phyloP scores from a whole-genome alignment of 2,329 filamentous ascomycete species.

The Aspergillus fumigatiaffinis region DNA sequence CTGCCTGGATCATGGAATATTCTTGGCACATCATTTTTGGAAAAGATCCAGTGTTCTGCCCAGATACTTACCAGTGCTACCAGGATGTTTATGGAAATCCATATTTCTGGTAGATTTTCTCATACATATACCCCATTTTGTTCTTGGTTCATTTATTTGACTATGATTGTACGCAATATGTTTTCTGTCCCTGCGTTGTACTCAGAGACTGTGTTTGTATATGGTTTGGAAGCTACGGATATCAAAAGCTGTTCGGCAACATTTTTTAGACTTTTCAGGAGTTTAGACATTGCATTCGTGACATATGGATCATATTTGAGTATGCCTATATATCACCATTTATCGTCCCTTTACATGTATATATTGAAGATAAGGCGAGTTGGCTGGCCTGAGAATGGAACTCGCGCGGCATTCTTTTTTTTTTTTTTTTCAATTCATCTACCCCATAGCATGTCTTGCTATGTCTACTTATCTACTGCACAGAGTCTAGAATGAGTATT shows the following conservation, averaged over 20 bases:
- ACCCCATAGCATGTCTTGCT: too few species aligned
- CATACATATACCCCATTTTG: constrained; percentile 16
- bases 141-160: constrained; percentile 1
- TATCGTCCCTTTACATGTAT: background rate
- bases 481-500: too few species aligned
- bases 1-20: constrained; percentile 52
- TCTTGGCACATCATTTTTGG: constrained; percentile 51
- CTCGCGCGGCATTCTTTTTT: too few species aligned
- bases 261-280: background rate
- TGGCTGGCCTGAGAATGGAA: too few species aligned
- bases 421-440: too few species aligned
- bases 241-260: background rate
- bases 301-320: background rate
- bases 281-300: background rate
- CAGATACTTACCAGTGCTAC: constrained; percentile 56
- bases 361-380: too few species aligned
- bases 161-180: constrained; percentile 6
- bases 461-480: too few species aligned
- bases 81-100: constrained; percentile 55
- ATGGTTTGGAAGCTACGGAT: background rate
- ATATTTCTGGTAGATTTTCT: constrained; percentile 19
- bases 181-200: background rate
- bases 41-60: constrained; percentile 45
- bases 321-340: background rate
- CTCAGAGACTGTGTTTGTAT: background rate